Base-by-base conservation (phyloP, 495 filamentous ascomycete species). In the Neurospora sp. region DNA sequence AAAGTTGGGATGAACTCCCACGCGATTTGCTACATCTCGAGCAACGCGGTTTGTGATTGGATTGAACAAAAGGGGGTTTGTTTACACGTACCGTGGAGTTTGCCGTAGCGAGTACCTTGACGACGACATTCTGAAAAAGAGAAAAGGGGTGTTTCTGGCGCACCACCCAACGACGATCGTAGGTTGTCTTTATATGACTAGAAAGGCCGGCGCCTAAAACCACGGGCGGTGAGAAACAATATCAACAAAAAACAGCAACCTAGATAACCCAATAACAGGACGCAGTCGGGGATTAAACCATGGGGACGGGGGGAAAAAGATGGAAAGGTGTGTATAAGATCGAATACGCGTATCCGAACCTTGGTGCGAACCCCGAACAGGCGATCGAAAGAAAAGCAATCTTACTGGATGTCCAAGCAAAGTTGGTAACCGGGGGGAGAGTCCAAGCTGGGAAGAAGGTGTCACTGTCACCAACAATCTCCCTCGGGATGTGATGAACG, bases 41-140 rank as follows among this genome's bases (percentile, higher is more conserved):
- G 53, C 12, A 16, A 61, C 53, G 27, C 27, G 27, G 22, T 31
- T 61, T 17, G 27, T 14, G 53, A 65, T 65, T 61, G 12, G 53
- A 27, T 31, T 31, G 27, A 17, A 61, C 14, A 61, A 45, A 45
- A 16, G 53, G 27, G 48, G 53, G 22, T 35, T 31, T 65, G 53
- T 59, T 59, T 59, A 65, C 27, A 65, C 53, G 14, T 79, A 87
- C 86, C 80, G 85, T 40, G 86, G 86, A 69, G 85, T 88, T 79
- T 85, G 83, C 48, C 86, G 75, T 42, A 86, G 74, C 10, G 84
- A 86, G 68, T 86, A 86, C 72, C 81, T 73, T 16, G 73, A 70
- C 71, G 74, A 65, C 71, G 53, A 65, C 53, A 65, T 65, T 65
- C 14, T 65, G 53, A 35, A 17, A 61, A 59, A 61, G 53, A 61